These are phyloP conservation scores for Arthrocladium fulminans DNA, from an alignment of 2,329 filamentous ascomycete genomes.

Conservation along the genomic window DNA sequence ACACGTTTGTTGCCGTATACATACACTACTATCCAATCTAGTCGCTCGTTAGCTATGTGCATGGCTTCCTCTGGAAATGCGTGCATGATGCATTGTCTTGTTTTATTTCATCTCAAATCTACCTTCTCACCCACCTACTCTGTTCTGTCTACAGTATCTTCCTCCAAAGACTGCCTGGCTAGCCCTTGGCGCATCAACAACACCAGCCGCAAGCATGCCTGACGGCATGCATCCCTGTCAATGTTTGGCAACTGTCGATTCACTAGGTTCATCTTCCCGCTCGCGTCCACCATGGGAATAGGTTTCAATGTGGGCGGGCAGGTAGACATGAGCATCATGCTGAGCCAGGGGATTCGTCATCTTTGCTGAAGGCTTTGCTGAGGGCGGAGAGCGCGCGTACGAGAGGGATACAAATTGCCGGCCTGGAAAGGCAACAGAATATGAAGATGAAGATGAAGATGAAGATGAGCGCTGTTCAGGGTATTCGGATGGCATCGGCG, in stretches of 20 bases:
- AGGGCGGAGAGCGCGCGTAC: constrained; percentile 48
- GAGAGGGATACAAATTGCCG: constrained; percentile 44
- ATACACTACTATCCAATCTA: background rate
- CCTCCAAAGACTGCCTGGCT: constrained; percentile 20
- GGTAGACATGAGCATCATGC: constrained; percentile 51
- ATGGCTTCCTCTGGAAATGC: background rate
- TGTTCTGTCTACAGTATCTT: background rate
- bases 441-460: constrained; percentile 51
- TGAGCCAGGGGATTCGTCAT: constrained; percentile 61
- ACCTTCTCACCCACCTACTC: no score
- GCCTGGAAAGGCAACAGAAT: no score
- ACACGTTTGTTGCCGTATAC: background rate
- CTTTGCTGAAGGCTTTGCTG: constrained; percentile 44
- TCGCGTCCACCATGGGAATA: constrained; percentile 39
- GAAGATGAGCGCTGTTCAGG: constrained; percentile 42
- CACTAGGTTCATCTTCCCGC: constrained; percentile 39
- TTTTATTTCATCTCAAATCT: no score
- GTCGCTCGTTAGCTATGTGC: background rate
- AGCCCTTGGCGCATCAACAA: constrained; percentile 28
- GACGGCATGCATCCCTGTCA: constrained; percentile 27
- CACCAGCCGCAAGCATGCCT: constrained; percentile 26
- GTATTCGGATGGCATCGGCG: constrained; percentile 29
- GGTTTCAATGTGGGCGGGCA: constrained; percentile 49
- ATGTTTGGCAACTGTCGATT: constrained; percentile 46
- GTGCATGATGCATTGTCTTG: no score